phyloP scores from a whole-genome alignment of 768 basidiomycete species.

The Mycena maculata region DNA sequence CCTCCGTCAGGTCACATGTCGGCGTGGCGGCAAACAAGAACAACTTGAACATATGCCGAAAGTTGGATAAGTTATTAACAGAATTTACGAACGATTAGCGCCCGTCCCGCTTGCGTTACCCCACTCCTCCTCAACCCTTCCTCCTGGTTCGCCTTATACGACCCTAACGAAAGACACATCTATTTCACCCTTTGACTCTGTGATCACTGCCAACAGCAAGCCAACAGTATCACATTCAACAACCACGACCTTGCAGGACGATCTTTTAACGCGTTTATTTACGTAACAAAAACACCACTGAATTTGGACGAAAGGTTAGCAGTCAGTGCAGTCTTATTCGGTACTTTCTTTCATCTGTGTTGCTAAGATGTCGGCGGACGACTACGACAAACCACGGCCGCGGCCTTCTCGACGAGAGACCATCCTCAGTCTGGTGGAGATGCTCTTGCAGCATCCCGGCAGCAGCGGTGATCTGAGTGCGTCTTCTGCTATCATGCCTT shows the following conservation, averaged over 20 bases:
- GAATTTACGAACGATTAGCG: no score
- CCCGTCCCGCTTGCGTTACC: slow-evolving; percentile 26
- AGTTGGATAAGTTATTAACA: neutral
- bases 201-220: neutral
- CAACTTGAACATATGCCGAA: neutral
- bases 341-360: neutral
- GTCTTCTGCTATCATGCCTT: slow-evolving; percentile 20
- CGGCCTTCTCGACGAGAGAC: slow-evolving; percentile 53
- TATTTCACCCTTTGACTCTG: neutral
- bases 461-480: slow-evolving; percentile 45
- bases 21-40: neutral
- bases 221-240: no score
- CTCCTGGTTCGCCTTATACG: slow-evolving; percentile 13
- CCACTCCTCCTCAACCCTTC: no score
- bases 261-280: slow-evolving; percentile 25
- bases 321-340: neutral
- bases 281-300: slow-evolving; percentile 9
- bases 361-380: slow-evolving; percentile 26
- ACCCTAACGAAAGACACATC: slow-evolving; percentile 13
- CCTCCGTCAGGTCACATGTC: neutral
- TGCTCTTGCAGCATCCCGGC: slow-evolving; percentile 56
- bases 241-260: slow-evolving; percentile 12
- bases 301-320: slow-evolving; percentile 7
- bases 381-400: neutral
- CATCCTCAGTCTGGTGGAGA: slow-evolving; percentile 62